Base-by-base conservation (phyloP, 768 basidiomycete species). In the Exidia glandulosa region DNA sequence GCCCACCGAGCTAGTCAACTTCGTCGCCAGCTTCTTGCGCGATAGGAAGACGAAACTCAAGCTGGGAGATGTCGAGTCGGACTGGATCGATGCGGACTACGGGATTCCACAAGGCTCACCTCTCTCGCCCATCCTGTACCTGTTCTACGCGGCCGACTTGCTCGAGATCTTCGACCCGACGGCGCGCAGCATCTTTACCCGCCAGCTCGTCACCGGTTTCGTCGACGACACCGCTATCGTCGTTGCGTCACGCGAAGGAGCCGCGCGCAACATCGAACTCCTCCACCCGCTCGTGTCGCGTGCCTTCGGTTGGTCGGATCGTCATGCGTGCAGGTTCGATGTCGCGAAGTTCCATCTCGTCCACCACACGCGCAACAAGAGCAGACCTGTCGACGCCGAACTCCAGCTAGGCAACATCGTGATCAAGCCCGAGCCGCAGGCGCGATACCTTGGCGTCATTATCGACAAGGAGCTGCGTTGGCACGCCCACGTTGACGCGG, bases 31-130 rank as follows among this genome's bases (percentile, higher is more conserved):
- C 16, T 59, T 60, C 32, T 57, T 61, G 3, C 33, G 16, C 19
- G 60, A 59, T 19, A 13, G 63, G 3, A 41, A 25, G 3, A 59
- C 60, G 12, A 5, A 13, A n/a, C 57, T 63, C 30, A 56, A 27
- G 2, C 54, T 65, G n/a, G 63, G 52, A 3, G 45, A 55, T 27
- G 3, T 14, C 48, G 32, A 12, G 19, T 62, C 61, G 13, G 36
- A 34, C 7, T 41, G n/a, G 25, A 5, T 63, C 6, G 55, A 56
- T n/a, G 34, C 32, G 4, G 32, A 23, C 31, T 56, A 47, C n/a
- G 63, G 64, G 6, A 33, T 63, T n/a, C 29, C 52, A 2, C 64
- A 65, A 50, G 64, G 64, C 33, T 56, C 37, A 7, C 56, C 60
- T 1, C 59, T 57, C 16, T 63, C 59, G 2, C 50, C 58, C 13